These are phyloP conservation scores for Ochetophila trinervis DNA, from an alignment of 306 rosid genomes.

Conservation along the genomic window DNA sequence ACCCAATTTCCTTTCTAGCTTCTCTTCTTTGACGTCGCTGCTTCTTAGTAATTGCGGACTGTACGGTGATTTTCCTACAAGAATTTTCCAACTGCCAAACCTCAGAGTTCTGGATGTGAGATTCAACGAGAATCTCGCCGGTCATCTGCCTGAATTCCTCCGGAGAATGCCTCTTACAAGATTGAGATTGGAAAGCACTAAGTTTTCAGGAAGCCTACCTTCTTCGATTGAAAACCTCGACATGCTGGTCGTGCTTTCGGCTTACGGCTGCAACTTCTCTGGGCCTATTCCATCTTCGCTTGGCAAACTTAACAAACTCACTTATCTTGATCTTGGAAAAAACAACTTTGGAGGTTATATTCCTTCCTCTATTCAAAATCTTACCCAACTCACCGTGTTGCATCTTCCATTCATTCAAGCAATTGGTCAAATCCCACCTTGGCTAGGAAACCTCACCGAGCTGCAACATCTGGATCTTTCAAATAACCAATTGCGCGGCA, in stretches of 20 bases:
- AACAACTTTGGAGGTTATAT: too few species aligned
- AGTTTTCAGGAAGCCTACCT: not conserved
- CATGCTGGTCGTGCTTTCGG: too few species aligned
- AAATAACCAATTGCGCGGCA: fast-evolving
- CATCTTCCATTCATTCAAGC: fast-evolving
- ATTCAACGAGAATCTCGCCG: not conserved
- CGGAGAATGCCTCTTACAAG: not conserved
- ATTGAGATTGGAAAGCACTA: not conserved
- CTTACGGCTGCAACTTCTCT: not conserved
- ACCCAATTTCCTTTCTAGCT: not conserved
- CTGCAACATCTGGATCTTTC: fast-evolving
- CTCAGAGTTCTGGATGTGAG: not conserved
- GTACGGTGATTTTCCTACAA: too few species aligned
- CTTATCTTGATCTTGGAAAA: not conserved
- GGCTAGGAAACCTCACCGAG: conserved; percentile 5
- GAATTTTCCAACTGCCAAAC: too few species aligned
- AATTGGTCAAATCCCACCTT: conserved; percentile 11
- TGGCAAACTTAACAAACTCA: conserved; percentile 4
- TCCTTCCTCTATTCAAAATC: not conserved
- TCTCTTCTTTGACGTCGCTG: conserved; percentile 1
- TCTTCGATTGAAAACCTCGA: conserved; percentile 10
- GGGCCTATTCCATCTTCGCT: conserved; percentile 20
- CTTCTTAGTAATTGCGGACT: too few species aligned
- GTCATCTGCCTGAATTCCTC: conserved; percentile 15
- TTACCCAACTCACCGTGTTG: not conserved